Evolutionary conservation across 257 asterid genomes (phyloP), one percentile per base, ranked within the genome.

Genomic region (Parsonsia alboflavescens): DNA sequence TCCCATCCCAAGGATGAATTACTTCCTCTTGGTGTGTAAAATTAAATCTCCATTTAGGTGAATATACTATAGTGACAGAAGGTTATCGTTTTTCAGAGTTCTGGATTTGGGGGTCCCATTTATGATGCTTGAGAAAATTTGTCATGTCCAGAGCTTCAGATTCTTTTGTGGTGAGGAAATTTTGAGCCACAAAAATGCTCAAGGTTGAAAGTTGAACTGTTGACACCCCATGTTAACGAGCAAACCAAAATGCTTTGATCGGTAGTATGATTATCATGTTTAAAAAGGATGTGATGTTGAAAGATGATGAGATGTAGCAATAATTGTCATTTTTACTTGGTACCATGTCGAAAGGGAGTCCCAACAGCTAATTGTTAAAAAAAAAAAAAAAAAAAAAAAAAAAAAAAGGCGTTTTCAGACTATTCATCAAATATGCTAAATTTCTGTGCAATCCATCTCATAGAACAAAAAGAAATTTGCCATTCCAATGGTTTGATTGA

Each of bases 41-140:
- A n/a, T n/a, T 33, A 1, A 56, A 26, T 44, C 70, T 12, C 39
- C 45, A 56, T 44, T 21, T 48, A 19, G 15, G 33, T 8, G 73
- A n/a, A 48, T 7, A 48, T n/a, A n/a, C n/a, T n/a, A n/a, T 30
- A 3, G 24, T 69, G 52, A 69, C 0, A 26, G 39, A 48, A 49
- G 12, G 30, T 5, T 30, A 62, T 48, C 2, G 15, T 28, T 62
- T 19, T 21, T 21, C 6, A 21, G 10, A 54, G 21, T 21, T 54
- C n/a, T 15, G 5, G 10, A 5, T 4, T n/a, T 17, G 10, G 1
- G 33, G 19, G 4, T 42, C 7, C 46, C 9, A 42, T 42, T n/a
- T n/a, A 41, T 52, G 74, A 26, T 22, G 44, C 44, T 71, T 10
- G 65, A 53, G 52, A 28, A n/a, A 46, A 53, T 72, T 57, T 58